These are phyloP conservation scores for Uncinocarpus reesii DNA, from an alignment of 2,329 filamentous ascomycete species.

Conservation along the genomic window DNA sequence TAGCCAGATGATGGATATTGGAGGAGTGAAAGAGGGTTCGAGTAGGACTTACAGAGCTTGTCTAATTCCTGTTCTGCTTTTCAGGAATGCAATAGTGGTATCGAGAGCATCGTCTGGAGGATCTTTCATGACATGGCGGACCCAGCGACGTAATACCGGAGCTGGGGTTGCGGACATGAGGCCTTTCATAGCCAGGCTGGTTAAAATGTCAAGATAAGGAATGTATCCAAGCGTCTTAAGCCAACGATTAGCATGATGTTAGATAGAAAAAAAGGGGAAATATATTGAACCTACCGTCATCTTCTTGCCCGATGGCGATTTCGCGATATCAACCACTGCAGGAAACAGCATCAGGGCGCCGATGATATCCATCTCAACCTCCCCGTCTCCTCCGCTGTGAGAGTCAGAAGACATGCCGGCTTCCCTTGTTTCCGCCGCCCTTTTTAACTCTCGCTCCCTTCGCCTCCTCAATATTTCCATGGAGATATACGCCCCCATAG, in stretches of 20 bases:
- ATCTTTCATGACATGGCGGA: constrained; percentile 36
- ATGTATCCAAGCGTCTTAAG: constrained; percentile 26
- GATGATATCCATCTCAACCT: constrained; percentile 30
- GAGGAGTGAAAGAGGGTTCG: background rate
- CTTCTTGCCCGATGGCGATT: constrained; percentile 50
- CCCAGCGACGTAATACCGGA: constrained; percentile 31
- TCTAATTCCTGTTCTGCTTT: constrained; percentile 40
- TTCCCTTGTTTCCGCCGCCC: background rate
- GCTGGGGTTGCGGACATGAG: constrained; percentile 37
- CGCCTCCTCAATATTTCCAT: constrained; percentile 57
- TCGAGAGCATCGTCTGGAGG: constrained; percentile 33
- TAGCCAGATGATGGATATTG: background rate
- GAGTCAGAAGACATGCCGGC: background rate
- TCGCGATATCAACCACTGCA: constrained; percentile 60
- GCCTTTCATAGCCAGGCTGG: constrained; percentile 32
- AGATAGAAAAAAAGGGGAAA: background rate
- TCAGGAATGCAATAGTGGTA: constrained; percentile 43
- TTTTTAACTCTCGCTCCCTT: constrained; percentile 26
- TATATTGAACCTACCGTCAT: constrained; percentile 30
- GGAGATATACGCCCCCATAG: constrained; percentile 61
- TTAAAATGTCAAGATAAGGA: constrained; percentile 31
- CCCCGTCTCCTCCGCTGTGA: constrained; percentile 18
- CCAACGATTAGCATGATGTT: background rate
- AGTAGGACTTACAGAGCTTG: constrained; percentile 42
- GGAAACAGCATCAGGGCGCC: constrained; percentile 60